A percentile compares a stretch with the other conserved stretches of the same genome.
These are phyloP conservation scores for Tephrocybe sp. DNA, from an alignment of 768 basidiomycete genomes.

Conservation along the genomic window DNA sequence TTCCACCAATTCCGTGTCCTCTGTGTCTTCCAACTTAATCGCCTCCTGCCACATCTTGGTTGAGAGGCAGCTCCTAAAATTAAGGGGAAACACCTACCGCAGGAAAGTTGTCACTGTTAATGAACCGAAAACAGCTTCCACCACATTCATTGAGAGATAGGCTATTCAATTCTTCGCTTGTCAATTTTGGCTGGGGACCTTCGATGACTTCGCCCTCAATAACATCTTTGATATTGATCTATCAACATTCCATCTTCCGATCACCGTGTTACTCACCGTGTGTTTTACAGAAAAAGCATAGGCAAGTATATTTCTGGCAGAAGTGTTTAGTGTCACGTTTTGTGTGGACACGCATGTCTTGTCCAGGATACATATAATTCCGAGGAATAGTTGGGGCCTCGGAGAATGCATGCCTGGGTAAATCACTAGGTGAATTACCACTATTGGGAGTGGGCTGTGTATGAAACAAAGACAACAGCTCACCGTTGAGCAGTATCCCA, in stretches of 20 bases:
- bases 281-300: conserved; percentile 35
- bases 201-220: conserved; percentile 11
- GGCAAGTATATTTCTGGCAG: conserved; percentile 46
- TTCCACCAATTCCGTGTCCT: conserved; percentile 25
- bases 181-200: conserved; percentile 12
- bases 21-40: conserved; percentile 23
- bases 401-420: conserved; percentile 32
- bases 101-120: conserved; percentile 8
- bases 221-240: too few relatives aligned
- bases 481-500: conserved; percentile 45
- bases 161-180: conserved; percentile 10
- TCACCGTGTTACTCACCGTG: conserved; percentile 26
- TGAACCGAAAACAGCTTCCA: conserved; percentile 19
- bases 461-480: background rate
- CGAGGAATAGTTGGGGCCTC: conserved; percentile 7
- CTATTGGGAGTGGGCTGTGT: background rate
- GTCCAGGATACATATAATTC: conserved; percentile 16
- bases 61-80: background rate
- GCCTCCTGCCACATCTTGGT: conserved; percentile 12
- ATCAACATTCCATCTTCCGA: background rate
- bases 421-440: conserved; percentile 29
- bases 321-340: conserved; percentile 32
- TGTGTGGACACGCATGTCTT: conserved; percentile 31
- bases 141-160: conserved; percentile 13
- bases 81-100: background rate